Base-by-base conservation (phyloP, 139 green algal species). In the Gonium pectorale region DNA sequence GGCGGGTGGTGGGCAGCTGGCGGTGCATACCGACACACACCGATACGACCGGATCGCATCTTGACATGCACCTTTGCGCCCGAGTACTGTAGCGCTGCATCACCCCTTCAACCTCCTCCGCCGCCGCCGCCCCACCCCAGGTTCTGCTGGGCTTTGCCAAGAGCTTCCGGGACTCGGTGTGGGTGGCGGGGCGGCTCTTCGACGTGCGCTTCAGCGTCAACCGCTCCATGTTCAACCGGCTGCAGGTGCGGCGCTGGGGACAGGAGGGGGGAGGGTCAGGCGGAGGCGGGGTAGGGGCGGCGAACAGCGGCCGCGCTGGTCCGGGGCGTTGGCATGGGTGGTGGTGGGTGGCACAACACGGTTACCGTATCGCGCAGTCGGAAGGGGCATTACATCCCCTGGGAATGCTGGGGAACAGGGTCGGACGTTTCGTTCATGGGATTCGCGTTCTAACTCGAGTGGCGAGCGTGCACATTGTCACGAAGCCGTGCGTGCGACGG, bases 151-250 rank as follows among this genome's bases (percentile, higher is more conserved):
- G 40, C 31, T 91, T 91, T 67, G 52, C 67, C 49, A 22, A 33
- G 2, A 8, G 22, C 46, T 91, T 91, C 80, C 43, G n/a, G 44
- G 5, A n/a, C 31, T 0, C 31, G 19, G 38, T 80, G 15, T 84
- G 59, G 52, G 1, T 86, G 7, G 1, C 2, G 33, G 70, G 79
- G 3, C 69, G 69, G 31, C 24, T 1, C 9, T 86, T 86, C 80
- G 46, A 91, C 41, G 89, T 92, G 83, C 86, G 89, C 67, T 92
- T 91, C 69, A 52, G 74, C 29, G 82, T 92, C 80, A 89, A 81
- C 52, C 84, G 86, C 83, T 88, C 86, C 21, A 67, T 80, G 5
- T 90, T 79, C 80, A 73, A 79, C 67, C 51, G 40, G 3, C 60
- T 86, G 60, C 67, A 78, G 79, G 64, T 77, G 64, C n/a, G n/a